These are phyloP conservation scores for Blastobotrys mokoenaii DNA, from an alignment of 805 yeast species.

Conservation along the genomic window DNA sequence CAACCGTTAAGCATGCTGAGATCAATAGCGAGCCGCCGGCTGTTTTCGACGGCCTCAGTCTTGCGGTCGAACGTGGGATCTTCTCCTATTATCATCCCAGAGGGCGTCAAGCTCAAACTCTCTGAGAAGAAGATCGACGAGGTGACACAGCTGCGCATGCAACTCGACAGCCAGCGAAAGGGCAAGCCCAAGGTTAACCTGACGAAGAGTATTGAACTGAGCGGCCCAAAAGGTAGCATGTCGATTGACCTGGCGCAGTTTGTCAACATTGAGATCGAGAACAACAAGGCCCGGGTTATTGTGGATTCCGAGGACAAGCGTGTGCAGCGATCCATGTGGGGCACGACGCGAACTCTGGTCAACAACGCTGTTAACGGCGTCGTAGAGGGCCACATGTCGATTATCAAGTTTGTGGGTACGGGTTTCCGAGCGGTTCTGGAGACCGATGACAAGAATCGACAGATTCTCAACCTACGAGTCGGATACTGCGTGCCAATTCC, in stretches of 20 bases:
- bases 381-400: conserved; percentile 84
- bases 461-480: conserved; percentile 66
- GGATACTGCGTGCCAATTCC: conserved; percentile 82
- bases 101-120: conserved; percentile 45
- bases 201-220: conserved; percentile 49
- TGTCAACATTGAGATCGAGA: conserved; percentile 34
- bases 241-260: conserved; percentile 65
- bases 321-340: conserved; percentile 88
- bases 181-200: conserved; percentile 54
- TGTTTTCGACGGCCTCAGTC: background rate
- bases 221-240: conserved; percentile 73
- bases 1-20: too few species aligned
- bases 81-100: conserved; percentile 60
- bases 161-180: conserved; percentile 53
- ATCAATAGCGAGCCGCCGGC: background rate
- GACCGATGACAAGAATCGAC: conserved; percentile 38
- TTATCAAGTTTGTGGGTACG: conserved; percentile 86
- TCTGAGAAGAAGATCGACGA: conserved; percentile 20
- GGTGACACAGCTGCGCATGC: conserved; percentile 34
- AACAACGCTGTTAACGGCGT: conserved; percentile 80
- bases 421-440: conserved; percentile 89
- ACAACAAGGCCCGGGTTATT: conserved; percentile 38
- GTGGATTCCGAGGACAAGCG: conserved; percentile 51
- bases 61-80: conserved; percentile 54
- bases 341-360: conserved; percentile 74